These are phyloP conservation scores for Talaromyces pinophilus DNA, from an alignment of 2,329 filamentous ascomycete species.

Conservation along the genomic window DNA sequence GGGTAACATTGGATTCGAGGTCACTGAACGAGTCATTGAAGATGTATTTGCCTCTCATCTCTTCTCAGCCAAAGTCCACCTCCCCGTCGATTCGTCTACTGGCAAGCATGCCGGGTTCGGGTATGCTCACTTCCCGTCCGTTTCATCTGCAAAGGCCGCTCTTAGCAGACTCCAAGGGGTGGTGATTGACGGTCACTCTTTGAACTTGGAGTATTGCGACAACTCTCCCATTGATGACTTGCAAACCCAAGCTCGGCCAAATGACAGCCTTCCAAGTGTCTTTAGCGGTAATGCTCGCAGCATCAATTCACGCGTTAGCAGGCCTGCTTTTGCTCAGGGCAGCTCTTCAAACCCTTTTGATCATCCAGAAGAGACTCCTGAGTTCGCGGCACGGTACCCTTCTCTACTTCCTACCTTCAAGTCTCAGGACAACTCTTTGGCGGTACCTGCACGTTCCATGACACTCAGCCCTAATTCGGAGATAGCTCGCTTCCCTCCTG, in stretches of 20 bases:
- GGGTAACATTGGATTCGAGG: conserved; percentile 44
- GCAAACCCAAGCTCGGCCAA: conserved; percentile 2
- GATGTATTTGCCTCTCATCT: conserved; percentile 42
- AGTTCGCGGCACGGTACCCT: conserved; percentile 39
- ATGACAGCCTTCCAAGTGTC: conserved; percentile 15
- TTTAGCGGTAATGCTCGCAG: conserved; percentile 17
- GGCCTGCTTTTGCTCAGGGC: not conserved
- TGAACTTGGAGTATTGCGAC: conserved; percentile 44
- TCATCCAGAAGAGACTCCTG: conserved; percentile 33
- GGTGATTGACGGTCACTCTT: conserved; percentile 42
- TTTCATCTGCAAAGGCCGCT: conserved; percentile 39
- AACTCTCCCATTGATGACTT: conserved; percentile 29
- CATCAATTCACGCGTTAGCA: not conserved
- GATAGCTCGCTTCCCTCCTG: conserved; percentile 38
- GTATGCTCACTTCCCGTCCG: conserved; percentile 41
- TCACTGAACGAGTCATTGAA: conserved; percentile 38
- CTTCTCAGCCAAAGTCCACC: conserved; percentile 39
- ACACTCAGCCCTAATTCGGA: conserved; percentile 29
- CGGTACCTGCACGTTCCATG: conserved; percentile 25
- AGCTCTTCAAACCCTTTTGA: conserved; percentile 28
- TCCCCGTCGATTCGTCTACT: conserved; percentile 37
- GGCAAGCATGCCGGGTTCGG: conserved; percentile 44
- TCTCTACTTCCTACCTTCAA: conserved; percentile 34
- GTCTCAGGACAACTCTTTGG: conserved; percentile 11
- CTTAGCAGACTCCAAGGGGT: conserved; percentile 40